Conservation (phyloP, 176 grass and related monocot species). For the Echinochloa phyllopogon region DNA sequence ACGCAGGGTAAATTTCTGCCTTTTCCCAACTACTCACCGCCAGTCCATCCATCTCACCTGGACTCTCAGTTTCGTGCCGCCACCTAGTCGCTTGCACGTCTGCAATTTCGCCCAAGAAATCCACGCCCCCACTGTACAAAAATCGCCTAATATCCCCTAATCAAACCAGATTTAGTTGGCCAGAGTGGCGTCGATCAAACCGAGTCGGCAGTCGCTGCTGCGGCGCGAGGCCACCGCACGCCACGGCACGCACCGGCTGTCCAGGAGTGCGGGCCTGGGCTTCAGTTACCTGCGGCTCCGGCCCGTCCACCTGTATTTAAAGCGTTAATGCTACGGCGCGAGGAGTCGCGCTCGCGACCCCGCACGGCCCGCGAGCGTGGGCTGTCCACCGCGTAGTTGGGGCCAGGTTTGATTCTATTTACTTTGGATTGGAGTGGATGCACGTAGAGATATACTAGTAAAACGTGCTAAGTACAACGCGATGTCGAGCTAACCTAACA, state of each 20-base stretch:
- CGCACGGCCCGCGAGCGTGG: too few relatives aligned
- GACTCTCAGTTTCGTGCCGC: background rate
- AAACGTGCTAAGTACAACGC: too few relatives aligned
- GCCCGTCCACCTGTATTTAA: background rate
- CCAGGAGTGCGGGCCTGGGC: constrained; percentile 13
- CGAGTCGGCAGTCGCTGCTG: background rate
- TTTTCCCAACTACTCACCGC: background rate
- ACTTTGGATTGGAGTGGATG: too few relatives aligned
- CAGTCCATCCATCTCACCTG: background rate
- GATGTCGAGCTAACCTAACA: too few relatives aligned
- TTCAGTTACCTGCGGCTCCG: background rate
- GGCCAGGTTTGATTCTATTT: too few relatives aligned
- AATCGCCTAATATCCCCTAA: background rate
- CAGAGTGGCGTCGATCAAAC: background rate
- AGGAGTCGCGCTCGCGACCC: too few relatives aligned
- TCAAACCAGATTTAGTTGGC: background rate
- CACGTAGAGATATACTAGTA: too few relatives aligned
- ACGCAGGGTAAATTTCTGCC: background rate
- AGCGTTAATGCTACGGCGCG: too few relatives aligned
- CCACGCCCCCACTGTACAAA: background rate
- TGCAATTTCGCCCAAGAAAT: background rate
- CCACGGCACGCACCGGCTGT: background rate
- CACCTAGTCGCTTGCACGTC: background rate
- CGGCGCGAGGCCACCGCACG: background rate
- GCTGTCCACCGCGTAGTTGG: too few relatives aligned